Base-by-base conservation (phyloP, 2,329 filamentous ascomycete species). In the Tolypocladium tundrense region DNA sequence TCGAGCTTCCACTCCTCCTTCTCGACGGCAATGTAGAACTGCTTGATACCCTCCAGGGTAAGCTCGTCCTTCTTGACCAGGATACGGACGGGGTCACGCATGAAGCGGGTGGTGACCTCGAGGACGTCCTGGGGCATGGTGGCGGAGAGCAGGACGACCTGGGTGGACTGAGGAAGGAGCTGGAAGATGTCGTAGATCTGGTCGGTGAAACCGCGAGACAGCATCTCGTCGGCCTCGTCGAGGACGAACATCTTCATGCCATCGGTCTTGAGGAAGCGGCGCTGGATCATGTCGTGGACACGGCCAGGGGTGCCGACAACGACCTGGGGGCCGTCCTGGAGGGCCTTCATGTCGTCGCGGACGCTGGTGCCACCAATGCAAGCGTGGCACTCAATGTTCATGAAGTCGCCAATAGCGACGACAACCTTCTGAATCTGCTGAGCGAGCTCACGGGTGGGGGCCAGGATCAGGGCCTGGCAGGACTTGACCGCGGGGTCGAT, bases 111-210 rank as follows among this genome's bases (percentile, higher is more conserved):
- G 73, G 94, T 99, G 73, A 99, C 92, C 82, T 99, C 94, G 61
- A 99, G 87, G 62, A 99, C 94, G 73, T 99, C 94, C 83, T 97
- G 91, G 71, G 94, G 94, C 87, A 99, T 96, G 76, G 94, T 99
- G 71, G 94, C 94, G 60, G 94, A 97, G 58, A 99, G 87, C 59
- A 99, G 90, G 67, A 97, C 93, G 66, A 99, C 94, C 84, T 99
- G 94, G 73, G 93, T 99, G 63, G 91, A 92, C 80, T 96, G 94
- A 59, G 94, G 94, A 57, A 99, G 88, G 61, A 97, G 90, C 80
- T 96, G 93, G 88, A 97, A 99, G 80, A 99, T 96, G 78, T 99
- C 94, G 85, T 99, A 99, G 81, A 99, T 99, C 83, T 99, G 94
- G 83, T 99, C 94, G 70, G 92, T 96, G 87, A 99, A 99, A 84